A percentile compares a stretch with the other conserved stretches of the same genome.
phyloP scores from a whole-genome alignment of 306 rosid genomes.

The Ochetophila trinervis region DNA sequence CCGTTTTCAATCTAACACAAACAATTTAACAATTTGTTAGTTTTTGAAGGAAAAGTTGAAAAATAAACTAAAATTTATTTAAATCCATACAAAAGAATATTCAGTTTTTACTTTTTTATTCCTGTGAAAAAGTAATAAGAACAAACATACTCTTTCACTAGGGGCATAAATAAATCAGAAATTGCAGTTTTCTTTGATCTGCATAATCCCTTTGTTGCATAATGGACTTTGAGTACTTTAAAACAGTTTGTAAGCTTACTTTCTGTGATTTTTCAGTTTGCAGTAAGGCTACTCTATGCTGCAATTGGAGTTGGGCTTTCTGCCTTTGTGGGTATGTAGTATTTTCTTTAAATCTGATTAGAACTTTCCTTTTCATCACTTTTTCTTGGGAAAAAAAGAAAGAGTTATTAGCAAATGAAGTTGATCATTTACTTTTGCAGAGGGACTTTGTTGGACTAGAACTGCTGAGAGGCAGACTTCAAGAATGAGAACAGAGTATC shows the following conservation, averaged over 20 bases:
- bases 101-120: neutral
- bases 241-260: slow-evolving; percentile 21
- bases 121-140: neutral
- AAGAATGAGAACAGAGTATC: slow-evolving; percentile 68
- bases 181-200: neutral
- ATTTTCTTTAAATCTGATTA: neutral
- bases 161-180: too few relatives aligned
- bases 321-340: slow-evolving; percentile 70
- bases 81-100: neutral
- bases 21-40: too few relatives aligned
- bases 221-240: slow-evolving; percentile 10
- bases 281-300: slow-evolving; percentile 55
- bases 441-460: slow-evolving; percentile 84
- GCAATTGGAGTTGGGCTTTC: slow-evolving; percentile 80
- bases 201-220: slow-evolving; percentile 5
- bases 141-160: too few relatives aligned
- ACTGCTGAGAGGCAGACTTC: slow-evolving; percentile 90
- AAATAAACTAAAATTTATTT: too few relatives aligned
- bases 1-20: too few relatives aligned
- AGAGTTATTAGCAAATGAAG: slow-evolving; percentile 5
- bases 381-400: slow-evolving; percentile 7
- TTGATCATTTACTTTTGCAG: slow-evolving; percentile 41
- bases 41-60: too few relatives aligned
- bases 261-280: slow-evolving; percentile 45
- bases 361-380: neutral